A percentile compares a stretch with the other conserved stretches of the same genome.
Evolutionary conservation across 73 alveolate genomes (phyloP).

Genomic region (Paramecium sexaurelia): DNA sequence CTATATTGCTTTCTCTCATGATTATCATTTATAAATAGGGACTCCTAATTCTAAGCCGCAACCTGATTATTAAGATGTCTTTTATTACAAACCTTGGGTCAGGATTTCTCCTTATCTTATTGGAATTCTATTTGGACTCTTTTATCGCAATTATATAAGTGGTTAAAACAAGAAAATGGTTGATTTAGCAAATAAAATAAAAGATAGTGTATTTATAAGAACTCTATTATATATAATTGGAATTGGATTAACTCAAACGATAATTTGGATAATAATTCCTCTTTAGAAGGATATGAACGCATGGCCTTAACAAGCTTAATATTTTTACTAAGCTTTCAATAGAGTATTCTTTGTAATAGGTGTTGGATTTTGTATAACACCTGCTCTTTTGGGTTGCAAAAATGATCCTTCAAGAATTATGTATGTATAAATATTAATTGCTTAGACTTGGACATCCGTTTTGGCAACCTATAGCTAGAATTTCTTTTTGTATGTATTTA

Average conservation of each 20-base stretch:
- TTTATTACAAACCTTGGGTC: slow-evolving; percentile 71
- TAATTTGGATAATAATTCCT: slow-evolving; percentile 63
- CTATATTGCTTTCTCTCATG: not conserved
- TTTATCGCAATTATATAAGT: slow-evolving; percentile 60
- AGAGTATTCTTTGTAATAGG: slow-evolving; percentile 73
- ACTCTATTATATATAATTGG: slow-evolving; percentile 61
- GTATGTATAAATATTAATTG: not conserved
- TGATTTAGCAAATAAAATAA: slow-evolving; percentile 28
- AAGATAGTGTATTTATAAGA: not conserved
- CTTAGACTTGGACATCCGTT: slow-evolving; percentile 68
- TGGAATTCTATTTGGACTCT: slow-evolving; percentile 68
- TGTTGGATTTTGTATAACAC: slow-evolving; percentile 64
- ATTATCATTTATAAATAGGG: slow-evolving; percentile 12
- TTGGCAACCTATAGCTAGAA: slow-evolving; percentile 73
- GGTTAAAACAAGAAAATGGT: not conserved
- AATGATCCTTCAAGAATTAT: slow-evolving; percentile 56
- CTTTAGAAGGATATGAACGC: slow-evolving; percentile 63
- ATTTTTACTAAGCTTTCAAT: slow-evolving; percentile 41
- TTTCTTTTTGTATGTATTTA: slow-evolving; percentile 66
- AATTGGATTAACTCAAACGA: slow-evolving; percentile 56
- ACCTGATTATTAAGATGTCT: slow-evolving; percentile 59
- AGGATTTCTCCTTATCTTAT: slow-evolving; percentile 69
- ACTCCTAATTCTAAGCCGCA: slow-evolving; percentile 39
- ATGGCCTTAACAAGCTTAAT: slow-evolving; percentile 25
- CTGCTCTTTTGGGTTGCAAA: slow-evolving; percentile 67